phyloP scores from a whole-genome alignment of 257 asterid species.

The Nicotiana benthamiana region DNA sequence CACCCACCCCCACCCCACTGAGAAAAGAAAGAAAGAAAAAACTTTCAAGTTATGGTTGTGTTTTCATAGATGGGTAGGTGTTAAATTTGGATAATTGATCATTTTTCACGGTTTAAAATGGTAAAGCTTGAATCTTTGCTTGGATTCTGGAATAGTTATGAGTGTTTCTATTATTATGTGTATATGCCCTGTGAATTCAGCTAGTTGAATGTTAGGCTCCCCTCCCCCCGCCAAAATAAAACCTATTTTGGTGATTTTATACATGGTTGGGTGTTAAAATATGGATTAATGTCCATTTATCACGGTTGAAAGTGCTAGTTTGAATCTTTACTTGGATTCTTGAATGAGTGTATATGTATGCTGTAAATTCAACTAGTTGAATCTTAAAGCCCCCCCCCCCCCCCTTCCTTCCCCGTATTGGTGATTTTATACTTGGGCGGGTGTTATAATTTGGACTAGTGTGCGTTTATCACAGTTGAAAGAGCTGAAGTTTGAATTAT shows the following conservation, averaged over 20 bases:
- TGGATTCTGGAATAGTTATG: no score
- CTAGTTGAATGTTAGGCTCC: background rate
- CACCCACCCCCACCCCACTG: background rate
- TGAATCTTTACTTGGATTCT: background rate
- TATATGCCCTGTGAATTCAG: background rate
- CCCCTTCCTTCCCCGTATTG: no score
- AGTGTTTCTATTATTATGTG: background rate
- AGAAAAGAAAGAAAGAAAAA: no score
- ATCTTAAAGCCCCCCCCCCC: background rate
- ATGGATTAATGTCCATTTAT: background rate
- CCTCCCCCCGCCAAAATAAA: no score
- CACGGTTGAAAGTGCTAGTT: background rate
- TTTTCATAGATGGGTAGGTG: background rate
- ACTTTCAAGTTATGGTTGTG: background rate
- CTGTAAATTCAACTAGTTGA: background rate
- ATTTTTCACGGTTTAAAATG: background rate
- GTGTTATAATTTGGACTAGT: background rate
- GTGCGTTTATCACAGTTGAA: no score
- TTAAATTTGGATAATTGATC: background rate
- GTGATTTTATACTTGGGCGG: background rate
- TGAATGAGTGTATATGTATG: background rate
- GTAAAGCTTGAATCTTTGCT: background rate
- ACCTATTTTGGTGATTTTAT: background rate
- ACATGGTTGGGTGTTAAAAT: background rate
- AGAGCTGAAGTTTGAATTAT: background rate